Conservation (phyloP, 73 alveolate species). For the Tetrahymena thermophila region DNA sequence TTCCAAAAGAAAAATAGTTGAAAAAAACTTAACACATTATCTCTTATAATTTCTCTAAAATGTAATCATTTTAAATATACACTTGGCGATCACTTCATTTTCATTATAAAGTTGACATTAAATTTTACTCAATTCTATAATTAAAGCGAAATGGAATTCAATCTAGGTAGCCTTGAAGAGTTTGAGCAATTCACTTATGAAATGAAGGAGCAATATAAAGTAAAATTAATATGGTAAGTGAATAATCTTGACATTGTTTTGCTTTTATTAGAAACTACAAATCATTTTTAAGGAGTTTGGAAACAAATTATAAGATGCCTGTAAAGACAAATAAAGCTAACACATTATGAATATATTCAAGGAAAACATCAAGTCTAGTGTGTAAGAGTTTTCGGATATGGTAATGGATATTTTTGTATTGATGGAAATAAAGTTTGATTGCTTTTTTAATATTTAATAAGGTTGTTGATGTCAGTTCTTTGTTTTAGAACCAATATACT, state of each 20-base stretch:
- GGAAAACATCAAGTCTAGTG: neutral
- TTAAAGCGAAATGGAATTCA: neutral
- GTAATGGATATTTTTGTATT: neutral
- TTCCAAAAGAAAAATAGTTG: neutral
- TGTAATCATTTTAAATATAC: no score
- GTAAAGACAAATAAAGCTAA: neutral
- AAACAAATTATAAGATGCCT: neutral
- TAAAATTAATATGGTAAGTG: neutral
- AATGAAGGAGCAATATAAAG: neutral
- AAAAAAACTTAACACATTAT: neutral
- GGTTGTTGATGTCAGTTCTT: neutral
- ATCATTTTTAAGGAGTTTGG: neutral
- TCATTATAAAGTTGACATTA: neutral
- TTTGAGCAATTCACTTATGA: neutral
- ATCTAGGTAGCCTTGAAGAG: neutral
- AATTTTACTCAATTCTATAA: neutral
- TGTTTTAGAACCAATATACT: neutral
- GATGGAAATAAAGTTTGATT: neutral
- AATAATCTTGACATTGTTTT: neutral
- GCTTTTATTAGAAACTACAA: neutral
- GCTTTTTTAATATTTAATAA: neutral
- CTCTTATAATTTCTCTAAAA: neutral
- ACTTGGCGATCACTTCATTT: neutral
- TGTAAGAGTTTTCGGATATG: neutral
- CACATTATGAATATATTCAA: neutral